Evolutionary conservation across 2,329 filamentous ascomycete genomes (phyloP).

Genomic region (Alternaria infectoria): DNA sequence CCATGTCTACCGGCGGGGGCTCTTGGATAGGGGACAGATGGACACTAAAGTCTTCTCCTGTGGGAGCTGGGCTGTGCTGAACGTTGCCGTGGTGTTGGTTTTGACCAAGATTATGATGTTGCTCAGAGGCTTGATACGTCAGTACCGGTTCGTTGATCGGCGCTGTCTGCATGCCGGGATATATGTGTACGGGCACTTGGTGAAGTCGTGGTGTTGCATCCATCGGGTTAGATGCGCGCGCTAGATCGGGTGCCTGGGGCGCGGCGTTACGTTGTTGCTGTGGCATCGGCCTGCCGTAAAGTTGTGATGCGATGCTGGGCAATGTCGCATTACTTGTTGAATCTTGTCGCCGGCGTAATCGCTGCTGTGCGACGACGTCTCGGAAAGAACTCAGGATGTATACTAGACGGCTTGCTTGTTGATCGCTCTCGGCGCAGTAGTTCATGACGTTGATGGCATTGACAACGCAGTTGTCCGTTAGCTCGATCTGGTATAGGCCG

Average conservation of each 20-base stretch:
- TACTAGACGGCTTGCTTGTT: slow-evolving; percentile 47
- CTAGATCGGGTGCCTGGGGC: slow-evolving; percentile 2
- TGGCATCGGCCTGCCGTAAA: slow-evolving; percentile 33
- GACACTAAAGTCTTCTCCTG: slow-evolving; percentile 30
- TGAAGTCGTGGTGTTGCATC: slow-evolving; percentile 34
- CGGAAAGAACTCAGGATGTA: slow-evolving; percentile 49
- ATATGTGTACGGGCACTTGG: slow-evolving; percentile 46
- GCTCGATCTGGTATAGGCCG: slow-evolving; percentile 40
- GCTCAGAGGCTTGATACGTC: slow-evolving; percentile 9
- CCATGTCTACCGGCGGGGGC: slow-evolving; percentile 15
- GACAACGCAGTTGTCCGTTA: slow-evolving; percentile 45
- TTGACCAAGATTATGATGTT: background rate
- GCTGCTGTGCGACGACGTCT: slow-evolving; percentile 46
- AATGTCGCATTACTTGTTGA: slow-evolving; percentile 31
- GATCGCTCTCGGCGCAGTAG: slow-evolving; percentile 50
- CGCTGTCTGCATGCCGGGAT: slow-evolving; percentile 43
- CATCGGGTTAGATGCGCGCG: slow-evolving; percentile 17
- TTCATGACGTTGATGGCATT: slow-evolving; percentile 50
- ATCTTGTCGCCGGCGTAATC: slow-evolving; percentile 33
- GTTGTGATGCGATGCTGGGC: slow-evolving; percentile 43
- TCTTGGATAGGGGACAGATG: slow-evolving; percentile 42
- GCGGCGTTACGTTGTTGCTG: slow-evolving; percentile 15
- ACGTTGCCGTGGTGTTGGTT: slow-evolving; percentile 2
- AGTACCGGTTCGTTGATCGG: slow-evolving; percentile 25
- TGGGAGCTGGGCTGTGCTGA: slow-evolving; percentile 14